A percentile compares a stretch with the other conserved stretches of the same genome.
These are phyloP conservation scores for Amanita fuliginea DNA, from an alignment of 768 basidiomycete species.

Conservation along the genomic window DNA sequence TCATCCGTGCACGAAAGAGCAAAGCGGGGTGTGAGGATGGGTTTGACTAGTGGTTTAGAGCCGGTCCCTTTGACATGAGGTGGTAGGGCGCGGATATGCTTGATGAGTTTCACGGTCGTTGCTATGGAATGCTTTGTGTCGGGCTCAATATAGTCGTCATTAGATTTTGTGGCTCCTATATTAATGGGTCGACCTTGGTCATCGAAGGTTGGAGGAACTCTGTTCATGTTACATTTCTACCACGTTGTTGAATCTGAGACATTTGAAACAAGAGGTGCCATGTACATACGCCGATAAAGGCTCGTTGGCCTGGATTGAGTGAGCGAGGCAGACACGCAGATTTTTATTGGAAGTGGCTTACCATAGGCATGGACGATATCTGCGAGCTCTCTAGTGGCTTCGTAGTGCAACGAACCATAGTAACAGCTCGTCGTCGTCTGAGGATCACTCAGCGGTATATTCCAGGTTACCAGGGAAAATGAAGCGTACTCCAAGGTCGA, in stretches of 20 bases:
- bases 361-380: slow-evolving; percentile 58
- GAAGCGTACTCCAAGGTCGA: slow-evolving; percentile 63
- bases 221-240: slow-evolving; percentile 89
- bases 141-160: slow-evolving; percentile 50
- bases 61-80: slow-evolving; percentile 14
- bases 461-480: slow-evolving; percentile 6
- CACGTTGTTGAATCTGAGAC: slow-evolving; percentile 3
- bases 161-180: neutral
- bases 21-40: slow-evolving; percentile 92
- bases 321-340: neutral
- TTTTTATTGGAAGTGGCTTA: slow-evolving; percentile 17
- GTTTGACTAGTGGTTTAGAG: slow-evolving; percentile 61
- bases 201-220: slow-evolving; percentile 40
- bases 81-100: slow-evolving; percentile 52
- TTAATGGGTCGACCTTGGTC: neutral
- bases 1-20: slow-evolving; percentile 77
- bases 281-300: slow-evolving; percentile 78
- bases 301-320: slow-evolving; percentile 52
- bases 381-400: slow-evolving; percentile 73
- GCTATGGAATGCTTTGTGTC: slow-evolving; percentile 46
- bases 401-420: slow-evolving; percentile 74
- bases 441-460: neutral
- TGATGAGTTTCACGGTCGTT: slow-evolving; percentile 54
- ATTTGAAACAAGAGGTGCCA: neutral
- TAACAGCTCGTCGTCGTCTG: slow-evolving; percentile 95